Base-by-base conservation (phyloP, 2,329 filamentous ascomycete genomes). In the Macrophomina phaseolina region DNA sequence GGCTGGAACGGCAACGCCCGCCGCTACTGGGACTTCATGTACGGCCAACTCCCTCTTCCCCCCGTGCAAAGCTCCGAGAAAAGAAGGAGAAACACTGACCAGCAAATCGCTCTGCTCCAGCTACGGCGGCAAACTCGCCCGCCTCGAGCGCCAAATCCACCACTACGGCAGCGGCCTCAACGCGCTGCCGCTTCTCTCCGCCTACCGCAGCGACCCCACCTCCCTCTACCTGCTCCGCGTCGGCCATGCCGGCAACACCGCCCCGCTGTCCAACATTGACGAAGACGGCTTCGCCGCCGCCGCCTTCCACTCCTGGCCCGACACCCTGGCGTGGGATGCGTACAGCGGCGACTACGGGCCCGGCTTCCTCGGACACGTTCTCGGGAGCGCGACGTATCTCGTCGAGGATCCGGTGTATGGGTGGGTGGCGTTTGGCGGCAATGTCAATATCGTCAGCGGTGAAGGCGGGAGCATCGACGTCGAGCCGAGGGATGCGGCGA, bases 81-180 rank as follows among this genome's bases (percentile, higher is more conserved):
- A 14, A 40, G 38, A 40, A 14, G 14, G 38, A 46, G 11, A 18
- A 46, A 8, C 2, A 51, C 4, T 11, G 14, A 56, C 4, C 16
- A 40, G 3, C n/a, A 58, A 58, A 28, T 32, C n/a, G 18, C 36
- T 11, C n/a, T 23, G 16, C 9, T 11, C 14, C 40, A 32, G 40
- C 49, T 85, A 78, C 72, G 82, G 71, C 1, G 80, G 78, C 14
- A 81, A 82, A 68, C 70, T 81, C 11, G 68, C 72, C 34, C 75
- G 80, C 7, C 79, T 80, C 18, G 81, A 83, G 68, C 76, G 82
- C 4, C 84, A 86, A 73, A 83, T 88, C 67, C 86, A 89, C 70
- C 87, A 89, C 74, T 89, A 89, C 69, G 86, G 86, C 18, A 87
- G 85, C 0, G 84, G 80, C 0, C 82, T 89, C 5, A 89, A 88